Evolutionary conservation across 2,329 filamentous ascomycete species (phyloP).

Genomic region (Endocalyx cinctus): DNA sequence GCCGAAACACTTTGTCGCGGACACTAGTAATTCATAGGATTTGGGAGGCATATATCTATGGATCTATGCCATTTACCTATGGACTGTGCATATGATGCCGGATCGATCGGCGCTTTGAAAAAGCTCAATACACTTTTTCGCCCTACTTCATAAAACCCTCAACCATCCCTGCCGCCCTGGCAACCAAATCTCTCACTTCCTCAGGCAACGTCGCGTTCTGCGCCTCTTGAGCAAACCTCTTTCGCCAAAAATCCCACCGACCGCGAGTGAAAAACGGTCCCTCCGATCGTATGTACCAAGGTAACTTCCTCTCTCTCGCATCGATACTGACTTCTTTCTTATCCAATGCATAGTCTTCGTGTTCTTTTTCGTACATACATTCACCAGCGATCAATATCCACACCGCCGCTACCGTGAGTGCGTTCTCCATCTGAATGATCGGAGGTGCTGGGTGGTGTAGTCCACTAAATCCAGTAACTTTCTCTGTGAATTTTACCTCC

Average conservation of each 20-base stretch:
- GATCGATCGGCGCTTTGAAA: no score
- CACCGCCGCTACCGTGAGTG: constrained; percentile 3
- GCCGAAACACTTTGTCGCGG: no score
- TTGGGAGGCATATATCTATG: no score
- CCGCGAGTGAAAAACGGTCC: constrained; percentile 2
- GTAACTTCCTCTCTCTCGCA: constrained; percentile 5
- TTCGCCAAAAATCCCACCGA: constrained; percentile 8
- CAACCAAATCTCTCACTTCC: constrained; percentile 7
- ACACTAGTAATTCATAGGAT: no score
- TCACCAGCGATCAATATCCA: constrained; percentile 8
- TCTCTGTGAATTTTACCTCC: no score
- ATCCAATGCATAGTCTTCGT: not conserved
- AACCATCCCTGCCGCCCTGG: constrained; percentile 4
- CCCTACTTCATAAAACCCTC: constrained; percentile 1
- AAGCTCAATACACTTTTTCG: no score
- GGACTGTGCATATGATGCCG: no score
- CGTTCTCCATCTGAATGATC: not conserved
- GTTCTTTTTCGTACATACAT: constrained; percentile 2
- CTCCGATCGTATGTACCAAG: constrained; percentile 3
- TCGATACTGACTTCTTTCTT: not conserved
- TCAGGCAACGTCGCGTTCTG: constrained; percentile 4
- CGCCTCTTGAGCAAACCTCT: constrained; percentile 7
- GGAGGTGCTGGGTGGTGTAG: not conserved
- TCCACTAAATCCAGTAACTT: not conserved
- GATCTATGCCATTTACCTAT: no score